Evolutionary conservation across 2,329 filamentous ascomycete genomes (phyloP).

Genomic region (Claviceps lovelessii): DNA sequence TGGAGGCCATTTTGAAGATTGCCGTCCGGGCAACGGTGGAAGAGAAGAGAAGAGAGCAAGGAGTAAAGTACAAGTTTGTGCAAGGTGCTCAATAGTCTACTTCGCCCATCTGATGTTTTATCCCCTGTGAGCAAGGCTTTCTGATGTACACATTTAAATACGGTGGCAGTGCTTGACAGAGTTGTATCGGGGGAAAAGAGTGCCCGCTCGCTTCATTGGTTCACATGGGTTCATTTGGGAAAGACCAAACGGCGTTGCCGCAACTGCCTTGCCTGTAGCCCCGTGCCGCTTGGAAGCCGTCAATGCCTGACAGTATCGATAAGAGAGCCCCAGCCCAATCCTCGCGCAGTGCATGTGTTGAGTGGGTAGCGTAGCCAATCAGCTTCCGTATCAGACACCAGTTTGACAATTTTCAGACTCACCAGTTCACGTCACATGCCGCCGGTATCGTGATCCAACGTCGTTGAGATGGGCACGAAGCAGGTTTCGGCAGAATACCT

Average conservation of each 20-base stretch:
- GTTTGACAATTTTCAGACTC: slow-evolving; percentile 22
- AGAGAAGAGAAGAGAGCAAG: neutral
- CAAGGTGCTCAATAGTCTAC: neutral
- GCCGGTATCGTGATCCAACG: slow-evolving; percentile 1
- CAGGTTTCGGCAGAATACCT: slow-evolving; percentile 37
- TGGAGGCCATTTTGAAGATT: neutral
- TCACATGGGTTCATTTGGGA: neutral
- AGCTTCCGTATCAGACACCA: slow-evolving; percentile 15
- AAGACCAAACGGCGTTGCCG: neutral
- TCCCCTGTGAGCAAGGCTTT: neutral
- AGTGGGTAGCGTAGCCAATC: slow-evolving; percentile 19
- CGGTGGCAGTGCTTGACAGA: neutral
- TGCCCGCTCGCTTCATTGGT: neutral
- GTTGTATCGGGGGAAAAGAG: neutral
- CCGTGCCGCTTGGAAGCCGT: neutral
- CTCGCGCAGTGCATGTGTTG: no score
- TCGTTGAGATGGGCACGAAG: slow-evolving; percentile 15
- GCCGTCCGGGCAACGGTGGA: neutral
- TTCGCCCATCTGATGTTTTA: neutral
- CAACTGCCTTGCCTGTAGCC: no score
- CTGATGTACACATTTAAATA: neutral
- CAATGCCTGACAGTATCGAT: neutral
- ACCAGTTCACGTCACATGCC: slow-evolving; percentile 3
- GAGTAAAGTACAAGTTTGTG: neutral
- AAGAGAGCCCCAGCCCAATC: neutral